These are phyloP conservation scores for Chlorophyllum brunneum DNA, from an alignment of 768 basidiomycete species.

Conservation along the genomic window DNA sequence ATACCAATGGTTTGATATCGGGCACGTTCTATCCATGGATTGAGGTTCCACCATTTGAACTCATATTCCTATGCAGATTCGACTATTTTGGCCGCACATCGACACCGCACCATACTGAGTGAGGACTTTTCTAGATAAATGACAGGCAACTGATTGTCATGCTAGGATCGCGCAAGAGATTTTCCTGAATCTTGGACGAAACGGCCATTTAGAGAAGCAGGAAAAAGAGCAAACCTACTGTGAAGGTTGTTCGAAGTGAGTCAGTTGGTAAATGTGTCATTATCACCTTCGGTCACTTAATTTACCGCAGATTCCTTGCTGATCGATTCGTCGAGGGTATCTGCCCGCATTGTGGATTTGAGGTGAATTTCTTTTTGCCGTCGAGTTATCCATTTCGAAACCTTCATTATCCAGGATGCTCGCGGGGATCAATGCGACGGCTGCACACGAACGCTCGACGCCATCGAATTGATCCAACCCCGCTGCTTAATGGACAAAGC, in stretches of 20 bases:
- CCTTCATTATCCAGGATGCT: conserved; percentile 49
- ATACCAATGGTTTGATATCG: conserved; percentile 97
- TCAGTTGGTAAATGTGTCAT: background rate
- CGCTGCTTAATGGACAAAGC: conserved; percentile 84
- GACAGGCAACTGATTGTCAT: background rate
- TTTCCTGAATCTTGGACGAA: conserved; percentile 78
- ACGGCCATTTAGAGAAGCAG: conserved; percentile 75
- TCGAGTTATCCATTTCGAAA: background rate
- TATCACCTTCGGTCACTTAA: background rate
- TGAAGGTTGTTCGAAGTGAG: conserved; percentile 82
- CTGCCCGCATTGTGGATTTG: conserved; percentile 89
- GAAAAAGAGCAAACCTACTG: conserved; percentile 93
- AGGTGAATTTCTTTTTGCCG: too few relatives aligned
- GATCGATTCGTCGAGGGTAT: conserved; percentile 98
- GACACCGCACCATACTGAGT: conserved; percentile 87
- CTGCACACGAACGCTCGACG: conserved; percentile 89
- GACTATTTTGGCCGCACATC: conserved; percentile 97
- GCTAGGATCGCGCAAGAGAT: conserved; percentile 86
- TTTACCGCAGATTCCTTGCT: conserved; percentile 71
- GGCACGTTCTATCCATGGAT: conserved; percentile 40
- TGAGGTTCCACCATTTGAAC: conserved; percentile 3
- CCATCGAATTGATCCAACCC: conserved; percentile 91
- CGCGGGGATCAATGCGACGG: conserved; percentile 98
- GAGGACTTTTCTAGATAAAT: conserved; percentile 17
- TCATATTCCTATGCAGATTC: conserved; percentile 48